phyloP scores from a whole-genome alignment of 306 rosid genomes.

The Citrullus amarus region DNA sequence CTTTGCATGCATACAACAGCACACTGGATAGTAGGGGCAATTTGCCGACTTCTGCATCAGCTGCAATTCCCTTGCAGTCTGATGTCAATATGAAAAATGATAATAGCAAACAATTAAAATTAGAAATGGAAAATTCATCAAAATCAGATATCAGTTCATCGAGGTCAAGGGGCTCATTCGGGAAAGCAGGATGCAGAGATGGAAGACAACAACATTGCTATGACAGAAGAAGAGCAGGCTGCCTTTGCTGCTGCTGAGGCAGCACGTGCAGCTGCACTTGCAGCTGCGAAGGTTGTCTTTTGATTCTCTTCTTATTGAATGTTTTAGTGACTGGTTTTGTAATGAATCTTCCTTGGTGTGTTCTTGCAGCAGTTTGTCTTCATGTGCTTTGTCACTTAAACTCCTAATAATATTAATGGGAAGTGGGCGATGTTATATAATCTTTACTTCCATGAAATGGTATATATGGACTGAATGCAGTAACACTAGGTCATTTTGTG shows the following conservation, averaged over 20 bases:
- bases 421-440: not conserved
- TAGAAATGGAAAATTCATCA: constrained; percentile 32
- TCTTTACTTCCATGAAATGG: not conserved
- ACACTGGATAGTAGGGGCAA: constrained; percentile 43
- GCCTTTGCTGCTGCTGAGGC: constrained; percentile 96
- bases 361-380: not conserved
- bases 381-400: not conserved
- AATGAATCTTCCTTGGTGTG: not conserved
- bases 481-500: not conserved
- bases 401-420: not conserved
- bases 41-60: constrained; percentile 34
- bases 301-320: constrained; percentile 1
- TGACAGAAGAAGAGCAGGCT: constrained; percentile 88
- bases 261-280: constrained; percentile 87
- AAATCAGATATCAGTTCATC: constrained; percentile 52
- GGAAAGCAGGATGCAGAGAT: constrained; percentile 25
- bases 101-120: constrained; percentile 42
- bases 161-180: constrained; percentile 50
- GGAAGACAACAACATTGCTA: constrained; percentile 23
- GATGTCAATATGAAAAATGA: constrained; percentile 34
- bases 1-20: constrained; percentile 52
- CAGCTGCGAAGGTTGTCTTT: constrained; percentile 81
- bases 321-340: not conserved
- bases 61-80: constrained; percentile 42
- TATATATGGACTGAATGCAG: not conserved